Conservation (phyloP, 2,329 filamentous ascomycete species). For the Juglanconis juglandina region DNA sequence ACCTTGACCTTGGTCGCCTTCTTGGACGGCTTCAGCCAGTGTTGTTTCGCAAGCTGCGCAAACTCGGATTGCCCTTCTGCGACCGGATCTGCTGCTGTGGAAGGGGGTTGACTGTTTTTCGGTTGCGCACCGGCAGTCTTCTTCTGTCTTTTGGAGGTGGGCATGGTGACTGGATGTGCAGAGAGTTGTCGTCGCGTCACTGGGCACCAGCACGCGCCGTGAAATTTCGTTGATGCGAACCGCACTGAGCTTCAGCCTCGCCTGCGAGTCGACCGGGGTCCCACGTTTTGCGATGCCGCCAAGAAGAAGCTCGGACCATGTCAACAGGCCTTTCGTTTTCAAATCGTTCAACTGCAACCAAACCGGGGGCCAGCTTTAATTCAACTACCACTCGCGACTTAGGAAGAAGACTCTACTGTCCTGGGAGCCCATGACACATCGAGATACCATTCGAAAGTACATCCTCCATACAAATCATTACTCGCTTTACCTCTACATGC, state of each 20-base stretch:
- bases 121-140: slow-evolving; percentile 45
- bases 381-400: neutral
- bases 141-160: slow-evolving; percentile 57
- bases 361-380: neutral
- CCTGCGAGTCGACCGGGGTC: slow-evolving; percentile 8
- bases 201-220: slow-evolving; percentile 6
- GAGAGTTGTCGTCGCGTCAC: slow-evolving; percentile 15
- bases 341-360: neutral
- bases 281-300: neutral
- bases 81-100: slow-evolving; percentile 66
- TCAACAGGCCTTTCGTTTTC: neutral
- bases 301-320: neutral
- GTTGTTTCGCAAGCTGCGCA: slow-evolving; percentile 73
- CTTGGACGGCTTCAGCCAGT: slow-evolving; percentile 72
- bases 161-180: slow-evolving; percentile 39
- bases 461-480: neutral
- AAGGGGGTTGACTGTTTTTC: slow-evolving; percentile 46
- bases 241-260: slow-evolving; percentile 7
- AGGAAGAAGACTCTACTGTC: neutral
- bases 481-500: neutral
- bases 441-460: neutral
- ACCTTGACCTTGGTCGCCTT: slow-evolving; percentile 65
- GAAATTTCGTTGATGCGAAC: slow-evolving; percentile 11
- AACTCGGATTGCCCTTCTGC: slow-evolving; percentile 61
- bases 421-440: neutral